These are phyloP conservation scores for Taxillus chinensis DNA, from an alignment of 164 flowering plant species.

Conservation along the genomic window DNA sequence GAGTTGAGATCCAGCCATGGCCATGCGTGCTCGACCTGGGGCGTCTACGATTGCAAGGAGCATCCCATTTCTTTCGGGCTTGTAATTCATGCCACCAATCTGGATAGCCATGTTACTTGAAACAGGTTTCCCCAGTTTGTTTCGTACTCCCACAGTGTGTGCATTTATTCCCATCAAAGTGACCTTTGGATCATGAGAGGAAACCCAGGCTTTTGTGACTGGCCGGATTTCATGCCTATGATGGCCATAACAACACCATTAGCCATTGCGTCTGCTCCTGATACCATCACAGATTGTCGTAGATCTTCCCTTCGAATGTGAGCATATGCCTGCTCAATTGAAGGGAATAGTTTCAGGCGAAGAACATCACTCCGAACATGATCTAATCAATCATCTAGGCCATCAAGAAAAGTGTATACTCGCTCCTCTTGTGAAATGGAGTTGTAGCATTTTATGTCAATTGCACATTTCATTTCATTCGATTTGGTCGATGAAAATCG, in stretches of 20 bases:
- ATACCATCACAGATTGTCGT: neutral
- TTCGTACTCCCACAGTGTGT: too few relatives aligned
- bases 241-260: neutral
- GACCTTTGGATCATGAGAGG: too few relatives aligned
- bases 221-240: neutral
- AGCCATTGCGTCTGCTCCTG: neutral
- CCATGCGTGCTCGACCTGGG: neutral
- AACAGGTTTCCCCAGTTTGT: too few relatives aligned
- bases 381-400: too few relatives aligned
- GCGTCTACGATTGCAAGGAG: too few relatives aligned
- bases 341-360: neutral
- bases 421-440: neutral
- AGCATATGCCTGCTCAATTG: slow-evolving; percentile 1
- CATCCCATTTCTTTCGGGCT: too few relatives aligned
- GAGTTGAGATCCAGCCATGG: neutral
- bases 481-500: slow-evolving; percentile 1
- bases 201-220: too few relatives aligned
- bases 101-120: too few relatives aligned
- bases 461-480: neutral
- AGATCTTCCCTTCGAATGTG: neutral
- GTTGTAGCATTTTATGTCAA: neutral
- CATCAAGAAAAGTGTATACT: too few relatives aligned
- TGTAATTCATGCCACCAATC: too few relatives aligned
- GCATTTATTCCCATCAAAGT: too few relatives aligned
- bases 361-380: too few relatives aligned